These are phyloP conservation scores for Lentinula guzmanii DNA, from an alignment of 768 basidiomycete species.

Conservation along the genomic window DNA sequence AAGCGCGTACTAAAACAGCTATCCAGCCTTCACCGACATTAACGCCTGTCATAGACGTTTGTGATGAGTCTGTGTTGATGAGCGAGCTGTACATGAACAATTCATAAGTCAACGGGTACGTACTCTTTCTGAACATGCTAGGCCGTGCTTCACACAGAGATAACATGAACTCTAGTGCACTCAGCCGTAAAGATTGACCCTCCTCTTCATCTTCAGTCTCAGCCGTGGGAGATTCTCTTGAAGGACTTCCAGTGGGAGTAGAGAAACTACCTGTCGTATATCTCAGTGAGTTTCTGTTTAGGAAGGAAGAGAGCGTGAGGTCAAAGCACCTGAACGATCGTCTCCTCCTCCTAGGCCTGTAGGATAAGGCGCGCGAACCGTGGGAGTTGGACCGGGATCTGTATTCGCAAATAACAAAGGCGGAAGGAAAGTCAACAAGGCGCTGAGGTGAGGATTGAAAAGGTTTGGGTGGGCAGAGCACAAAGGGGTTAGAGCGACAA, in stretches of 20 bases:
- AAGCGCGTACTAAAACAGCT: constrained; percentile 62
- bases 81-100: background rate
- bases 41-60: constrained; percentile 22
- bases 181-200: constrained; percentile 60
- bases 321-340: constrained; percentile 29
- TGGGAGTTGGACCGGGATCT: constrained; percentile 46
- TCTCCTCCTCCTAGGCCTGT: constrained; percentile 12
- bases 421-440: constrained; percentile 65
- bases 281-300: constrained; percentile 1
- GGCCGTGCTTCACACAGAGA: constrained; percentile 72
- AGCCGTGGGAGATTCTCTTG: background rate
- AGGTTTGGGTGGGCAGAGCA: constrained; percentile 60
- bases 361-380: constrained; percentile 33
- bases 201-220: constrained; percentile 49
- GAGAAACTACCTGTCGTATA: background rate
- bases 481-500: constrained; percentile 65
- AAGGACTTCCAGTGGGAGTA: constrained; percentile 1
- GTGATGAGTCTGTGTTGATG: background rate
- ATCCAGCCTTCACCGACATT: constrained; percentile 67
- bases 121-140: constrained; percentile 30
- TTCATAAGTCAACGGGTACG: background rate
- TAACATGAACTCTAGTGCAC: constrained; percentile 80
- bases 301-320: constrained; percentile 15
- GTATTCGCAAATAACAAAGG: constrained; percentile 58
- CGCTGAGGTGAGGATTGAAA: constrained; percentile 68